Percentiles rank a stretch among this genome's conserved stretches.
phyloP scores from a whole-genome alignment of 345 rosid species.

The Capsella bursapastoris region DNA sequence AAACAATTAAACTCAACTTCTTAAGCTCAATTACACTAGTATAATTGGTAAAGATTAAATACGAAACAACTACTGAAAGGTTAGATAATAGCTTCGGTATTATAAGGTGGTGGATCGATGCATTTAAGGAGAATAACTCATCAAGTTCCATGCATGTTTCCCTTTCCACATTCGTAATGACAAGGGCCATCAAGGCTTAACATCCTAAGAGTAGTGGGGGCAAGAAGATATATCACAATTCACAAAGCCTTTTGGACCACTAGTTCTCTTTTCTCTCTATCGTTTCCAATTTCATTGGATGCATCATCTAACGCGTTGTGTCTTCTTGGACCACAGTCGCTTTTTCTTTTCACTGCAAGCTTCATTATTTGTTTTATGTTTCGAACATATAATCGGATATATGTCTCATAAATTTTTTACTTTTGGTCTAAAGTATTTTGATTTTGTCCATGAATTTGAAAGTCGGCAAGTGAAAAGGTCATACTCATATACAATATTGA shows the following conservation, averaged over 20 bases:
- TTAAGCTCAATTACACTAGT: neutral
- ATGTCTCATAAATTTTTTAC: constrained; percentile 19
- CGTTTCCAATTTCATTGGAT: constrained; percentile 37
- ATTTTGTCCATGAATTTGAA: neutral
- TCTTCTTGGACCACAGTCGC: constrained; percentile 35
- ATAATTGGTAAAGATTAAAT: too few species aligned
- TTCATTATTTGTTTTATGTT: constrained; percentile 19
- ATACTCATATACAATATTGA: neutral
- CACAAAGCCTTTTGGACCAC: constrained; percentile 35
- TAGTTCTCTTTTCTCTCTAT: neutral
- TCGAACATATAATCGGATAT: neutral
- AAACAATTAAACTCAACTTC: too few species aligned
- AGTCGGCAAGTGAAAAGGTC: constrained; percentile 20
- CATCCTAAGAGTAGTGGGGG: constrained; percentile 25
- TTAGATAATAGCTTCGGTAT: neutral
- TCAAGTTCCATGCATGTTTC: constrained; percentile 39
- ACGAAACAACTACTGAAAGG: too few species aligned
- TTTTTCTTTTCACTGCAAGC: constrained; percentile 33
- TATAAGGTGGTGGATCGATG: constrained; percentile 8
- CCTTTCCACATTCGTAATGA: constrained; percentile 30
- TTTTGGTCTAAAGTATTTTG: neutral
- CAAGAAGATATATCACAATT: constrained; percentile 27
- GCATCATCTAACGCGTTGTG: constrained; percentile 19
- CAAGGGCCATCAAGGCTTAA: constrained; percentile 33
- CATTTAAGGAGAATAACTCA: constrained; percentile 16